Evolutionary conservation across 2,329 filamentous ascomycete genomes (phyloP).

Genomic region (Tolypocladium endophyticum): DNA sequence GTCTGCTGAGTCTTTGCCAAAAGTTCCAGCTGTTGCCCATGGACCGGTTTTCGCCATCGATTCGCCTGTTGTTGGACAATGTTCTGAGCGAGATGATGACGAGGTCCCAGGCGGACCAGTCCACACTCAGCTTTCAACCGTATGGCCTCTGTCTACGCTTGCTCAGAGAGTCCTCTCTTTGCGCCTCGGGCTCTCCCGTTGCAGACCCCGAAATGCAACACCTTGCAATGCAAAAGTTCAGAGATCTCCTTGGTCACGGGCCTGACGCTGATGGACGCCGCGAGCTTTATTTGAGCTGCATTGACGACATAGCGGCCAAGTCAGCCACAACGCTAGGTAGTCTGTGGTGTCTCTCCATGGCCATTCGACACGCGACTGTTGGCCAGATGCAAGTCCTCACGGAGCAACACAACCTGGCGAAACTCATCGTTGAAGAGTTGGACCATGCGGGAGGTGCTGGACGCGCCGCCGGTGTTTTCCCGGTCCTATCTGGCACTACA

Average conservation of each 20-base stretch:
- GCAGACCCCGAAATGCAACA: slow-evolving; percentile 52
- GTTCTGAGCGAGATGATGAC: slow-evolving; percentile 39
- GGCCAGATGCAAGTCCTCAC: slow-evolving; percentile 48
- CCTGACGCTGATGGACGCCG: slow-evolving; percentile 44
- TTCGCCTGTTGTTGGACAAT: slow-evolving; percentile 50
- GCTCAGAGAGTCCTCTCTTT: slow-evolving; percentile 59
- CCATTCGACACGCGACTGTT: slow-evolving; percentile 33
- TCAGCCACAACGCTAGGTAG: slow-evolving; percentile 61
- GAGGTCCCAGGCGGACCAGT: slow-evolving; percentile 28
- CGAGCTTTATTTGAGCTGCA: slow-evolving; percentile 55
- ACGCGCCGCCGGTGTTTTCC: slow-evolving; percentile 24
- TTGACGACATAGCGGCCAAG: slow-evolving; percentile 54
- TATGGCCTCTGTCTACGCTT: slow-evolving; percentile 52
- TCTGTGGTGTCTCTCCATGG: slow-evolving; percentile 49
- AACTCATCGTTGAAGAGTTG: slow-evolving; percentile 54
- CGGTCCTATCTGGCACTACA: slow-evolving; percentile 34
- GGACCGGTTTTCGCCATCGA: slow-evolving; percentile 47
- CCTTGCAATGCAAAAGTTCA: slow-evolving; percentile 52
- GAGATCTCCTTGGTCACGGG: slow-evolving; percentile 46
- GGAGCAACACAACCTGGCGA: slow-evolving; percentile 49
- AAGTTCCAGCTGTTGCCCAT: slow-evolving; percentile 60
- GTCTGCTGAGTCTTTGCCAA: slow-evolving; percentile 55
- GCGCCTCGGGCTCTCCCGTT: slow-evolving; percentile 39
- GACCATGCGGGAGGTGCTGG: slow-evolving; percentile 36
- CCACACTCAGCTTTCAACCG: slow-evolving; percentile 27